Evolutionary conservation across 108 stramenopile species (phyloP).

Genomic region (Pseudonitzschia multistriata): DNA sequence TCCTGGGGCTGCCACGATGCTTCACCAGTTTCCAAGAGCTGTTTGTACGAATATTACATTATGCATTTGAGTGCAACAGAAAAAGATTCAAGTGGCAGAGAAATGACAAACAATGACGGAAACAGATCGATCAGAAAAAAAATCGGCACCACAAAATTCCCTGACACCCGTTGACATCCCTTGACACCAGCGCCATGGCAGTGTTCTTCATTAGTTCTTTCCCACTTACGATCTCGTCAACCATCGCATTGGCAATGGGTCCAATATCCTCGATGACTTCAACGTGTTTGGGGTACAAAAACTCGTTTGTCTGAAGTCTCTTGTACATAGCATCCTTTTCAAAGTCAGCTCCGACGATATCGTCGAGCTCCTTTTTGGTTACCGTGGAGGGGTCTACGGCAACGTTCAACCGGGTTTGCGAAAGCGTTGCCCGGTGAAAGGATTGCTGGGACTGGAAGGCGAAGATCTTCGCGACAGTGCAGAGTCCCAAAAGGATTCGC

Average conservation of each 20-base stretch:
- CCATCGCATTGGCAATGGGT: conserved; percentile 76
- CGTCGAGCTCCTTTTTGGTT: conserved; percentile 81
- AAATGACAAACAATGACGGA: background rate
- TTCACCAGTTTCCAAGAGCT: conserved; percentile 89
- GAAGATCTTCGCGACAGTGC: conserved; percentile 11
- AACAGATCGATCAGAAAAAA: background rate
- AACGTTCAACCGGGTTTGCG: conserved; percentile 30
- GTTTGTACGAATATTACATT: too few species aligned
- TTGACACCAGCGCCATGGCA: too few species aligned
- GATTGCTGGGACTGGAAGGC: conserved; percentile 21
- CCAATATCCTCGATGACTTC: conserved; percentile 88
- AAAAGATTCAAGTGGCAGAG: background rate
- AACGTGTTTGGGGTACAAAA: conserved; percentile 88
- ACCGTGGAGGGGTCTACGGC: conserved; percentile 67
- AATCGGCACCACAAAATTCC: too few species aligned
- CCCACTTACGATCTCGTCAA: conserved; percentile 79
- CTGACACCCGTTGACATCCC: background rate
- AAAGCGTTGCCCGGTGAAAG: background rate
- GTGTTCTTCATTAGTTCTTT: too few species aligned
- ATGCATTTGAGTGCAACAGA: background rate
- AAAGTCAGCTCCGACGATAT: conserved; percentile 78
- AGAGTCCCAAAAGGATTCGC: conserved; percentile 13
- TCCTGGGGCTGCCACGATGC: conserved; percentile 91
- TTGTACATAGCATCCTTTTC: conserved; percentile 44
- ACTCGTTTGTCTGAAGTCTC: conserved; percentile 59